A percentile compares a stretch with the other conserved stretches of the same genome.
Conservation (phyloP, 345 rosid genomes). For the Acer yangbiense region DNA sequence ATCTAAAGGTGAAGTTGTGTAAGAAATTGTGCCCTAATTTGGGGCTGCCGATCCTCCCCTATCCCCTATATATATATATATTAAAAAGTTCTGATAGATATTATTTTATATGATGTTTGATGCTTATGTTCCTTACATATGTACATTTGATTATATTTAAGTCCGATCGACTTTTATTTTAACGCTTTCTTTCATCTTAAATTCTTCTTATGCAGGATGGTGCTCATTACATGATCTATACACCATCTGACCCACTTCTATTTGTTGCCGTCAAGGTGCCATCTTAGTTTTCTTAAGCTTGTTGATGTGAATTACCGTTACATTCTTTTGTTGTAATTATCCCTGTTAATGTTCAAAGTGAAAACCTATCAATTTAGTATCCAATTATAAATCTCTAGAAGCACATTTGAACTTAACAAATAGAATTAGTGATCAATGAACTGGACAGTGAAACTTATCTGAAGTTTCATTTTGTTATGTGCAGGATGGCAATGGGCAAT, state of each 20-base stretch:
- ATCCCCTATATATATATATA: too few relatives aligned
- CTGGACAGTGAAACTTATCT: constrained; percentile 16
- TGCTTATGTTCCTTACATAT: neutral
- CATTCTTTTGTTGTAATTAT: constrained; percentile 2
- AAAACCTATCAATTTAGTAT: neutral
- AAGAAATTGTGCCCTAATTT: too few relatives aligned
- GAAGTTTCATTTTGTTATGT: constrained; percentile 26
- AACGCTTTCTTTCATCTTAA: constrained; percentile 1
- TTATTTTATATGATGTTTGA: neutral
- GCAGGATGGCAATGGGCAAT: constrained; percentile 75
- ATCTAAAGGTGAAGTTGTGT: too few relatives aligned
- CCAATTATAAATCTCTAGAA: neutral
- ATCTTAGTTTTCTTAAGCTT: constrained; percentile 2
- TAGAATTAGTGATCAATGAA: constrained; percentile 13
- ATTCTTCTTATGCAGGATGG: constrained; percentile 69
- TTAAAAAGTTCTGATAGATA: neutral
- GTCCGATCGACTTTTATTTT: neutral
- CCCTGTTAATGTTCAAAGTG: neutral
- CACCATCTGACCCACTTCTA: constrained; percentile 78
- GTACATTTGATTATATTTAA: neutral
- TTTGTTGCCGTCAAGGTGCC: constrained; percentile 87
- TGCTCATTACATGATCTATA: constrained; percentile 89
- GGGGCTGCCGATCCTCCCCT: too few relatives aligned
- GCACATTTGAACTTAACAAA: constrained; percentile 1
- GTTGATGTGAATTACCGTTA: neutral